Conservation (phyloP, 2,329 filamentous ascomycete genomes). For the Ophiostoma sp. region DNA sequence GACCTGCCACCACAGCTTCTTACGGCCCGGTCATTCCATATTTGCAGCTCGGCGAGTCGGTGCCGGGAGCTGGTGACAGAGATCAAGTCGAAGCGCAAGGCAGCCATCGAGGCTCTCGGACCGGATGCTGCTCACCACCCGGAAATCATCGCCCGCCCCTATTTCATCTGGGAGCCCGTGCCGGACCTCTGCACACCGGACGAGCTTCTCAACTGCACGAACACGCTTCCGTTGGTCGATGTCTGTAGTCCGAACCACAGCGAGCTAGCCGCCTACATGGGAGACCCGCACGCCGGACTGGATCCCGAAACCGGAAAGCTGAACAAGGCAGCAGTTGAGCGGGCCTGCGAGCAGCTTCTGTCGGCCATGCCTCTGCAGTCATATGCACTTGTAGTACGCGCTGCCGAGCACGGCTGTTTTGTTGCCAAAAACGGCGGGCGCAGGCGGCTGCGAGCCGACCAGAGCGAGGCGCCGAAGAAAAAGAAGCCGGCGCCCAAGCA, state of each 20-base stretch:
- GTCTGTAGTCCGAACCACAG: slow-evolving; percentile 75
- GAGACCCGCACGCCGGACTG: slow-evolving; percentile 48
- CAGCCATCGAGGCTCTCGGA: slow-evolving; percentile 28
- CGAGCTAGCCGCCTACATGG: slow-evolving; percentile 84
- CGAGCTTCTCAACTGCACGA: slow-evolving; percentile 59
- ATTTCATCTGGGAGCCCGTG: slow-evolving; percentile 93
- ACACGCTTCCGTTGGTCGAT: slow-evolving; percentile 56
- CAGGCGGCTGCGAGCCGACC: slow-evolving; percentile 37
- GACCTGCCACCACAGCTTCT: slow-evolving; percentile 64
- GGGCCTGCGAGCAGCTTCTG: slow-evolving; percentile 57
- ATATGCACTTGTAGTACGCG: slow-evolving; percentile 63
- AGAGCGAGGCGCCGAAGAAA: slow-evolving; percentile 24
- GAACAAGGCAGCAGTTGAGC: slow-evolving; percentile 49
- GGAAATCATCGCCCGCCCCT: slow-evolving; percentile 43
- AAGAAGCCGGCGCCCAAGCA: slow-evolving; percentile 37
- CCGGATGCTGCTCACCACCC: background rate
- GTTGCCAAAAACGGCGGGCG: slow-evolving; percentile 51
- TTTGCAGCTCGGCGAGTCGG: slow-evolving; percentile 74
- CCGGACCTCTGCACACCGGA: slow-evolving; percentile 77
- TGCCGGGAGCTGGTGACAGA: slow-evolving; percentile 69
- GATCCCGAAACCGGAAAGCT: slow-evolving; percentile 52
- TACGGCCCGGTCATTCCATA: slow-evolving; percentile 71
- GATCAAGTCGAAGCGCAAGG: slow-evolving; percentile 53
- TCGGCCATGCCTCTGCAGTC: slow-evolving; percentile 59
- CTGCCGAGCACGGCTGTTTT: slow-evolving; percentile 67